Conservation (phyloP, 441 rosid species). For the Adansonia grandidieri region DNA sequence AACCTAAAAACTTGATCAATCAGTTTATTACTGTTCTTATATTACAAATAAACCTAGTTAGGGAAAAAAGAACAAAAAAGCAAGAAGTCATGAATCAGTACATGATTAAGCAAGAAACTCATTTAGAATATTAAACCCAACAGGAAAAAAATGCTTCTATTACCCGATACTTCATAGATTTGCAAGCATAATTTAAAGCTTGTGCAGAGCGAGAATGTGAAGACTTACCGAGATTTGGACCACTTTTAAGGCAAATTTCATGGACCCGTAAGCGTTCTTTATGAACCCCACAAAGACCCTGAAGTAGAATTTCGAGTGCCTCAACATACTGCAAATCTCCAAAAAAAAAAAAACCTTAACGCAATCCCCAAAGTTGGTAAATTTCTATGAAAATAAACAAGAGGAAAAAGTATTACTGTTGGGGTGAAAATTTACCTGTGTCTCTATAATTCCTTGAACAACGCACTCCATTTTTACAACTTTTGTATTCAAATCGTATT, state of each 20-base stretch:
- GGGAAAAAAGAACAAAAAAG: background rate
- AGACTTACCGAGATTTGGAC: constrained; percentile 69
- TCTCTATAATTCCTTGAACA: constrained; percentile 93
- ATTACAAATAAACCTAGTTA: background rate
- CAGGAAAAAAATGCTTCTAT: background rate
- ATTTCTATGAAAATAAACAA: background rate
- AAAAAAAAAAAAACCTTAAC: background rate
- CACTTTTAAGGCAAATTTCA: constrained; percentile 81
- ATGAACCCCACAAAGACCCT: constrained; percentile 95
- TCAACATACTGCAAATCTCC: constrained; percentile 74
- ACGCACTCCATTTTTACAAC: constrained; percentile 74
- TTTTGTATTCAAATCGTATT: background rate
- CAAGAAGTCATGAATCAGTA: background rate
- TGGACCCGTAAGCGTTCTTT: constrained; percentile 81
- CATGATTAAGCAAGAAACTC: constrained; percentile 4
- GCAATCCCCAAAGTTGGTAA: background rate
- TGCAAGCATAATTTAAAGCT: background rate
- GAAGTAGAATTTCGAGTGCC: constrained; percentile 96
- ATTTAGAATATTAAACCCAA: background rate
- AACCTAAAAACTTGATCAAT: background rate
- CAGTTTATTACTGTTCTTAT: background rate
- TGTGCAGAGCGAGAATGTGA: background rate
- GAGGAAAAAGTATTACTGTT: background rate
- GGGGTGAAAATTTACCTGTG: constrained; percentile 49
- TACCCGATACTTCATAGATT: background rate